Conservation (phyloP, 768 basidiomycete species). For the Panellus pusillus region DNA sequence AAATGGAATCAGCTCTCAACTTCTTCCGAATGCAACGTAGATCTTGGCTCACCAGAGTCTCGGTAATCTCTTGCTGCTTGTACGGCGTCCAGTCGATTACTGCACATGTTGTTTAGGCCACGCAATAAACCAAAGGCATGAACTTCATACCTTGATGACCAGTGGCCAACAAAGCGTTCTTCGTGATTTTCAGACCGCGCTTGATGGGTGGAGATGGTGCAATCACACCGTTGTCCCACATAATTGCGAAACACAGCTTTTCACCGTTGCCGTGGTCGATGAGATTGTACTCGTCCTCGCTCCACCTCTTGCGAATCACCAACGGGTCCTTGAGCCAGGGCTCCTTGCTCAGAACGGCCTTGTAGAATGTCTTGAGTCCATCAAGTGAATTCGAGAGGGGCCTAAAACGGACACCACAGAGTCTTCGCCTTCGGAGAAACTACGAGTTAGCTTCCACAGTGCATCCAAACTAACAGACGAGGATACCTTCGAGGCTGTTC, state of each 20-base stretch:
- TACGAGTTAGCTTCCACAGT: not conserved
- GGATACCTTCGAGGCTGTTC: not conserved
- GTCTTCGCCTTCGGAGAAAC: constrained; percentile 67
- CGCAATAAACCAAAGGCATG: not conserved
- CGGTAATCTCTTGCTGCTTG: constrained; percentile 49
- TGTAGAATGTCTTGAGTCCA: constrained; percentile 67
- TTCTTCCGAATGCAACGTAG: not conserved
- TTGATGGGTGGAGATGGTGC: constrained; percentile 64
- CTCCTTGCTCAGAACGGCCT: constrained; percentile 55
- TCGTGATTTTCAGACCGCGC: constrained; percentile 57
- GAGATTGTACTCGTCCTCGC: constrained; percentile 58
- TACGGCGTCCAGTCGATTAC: constrained; percentile 71
- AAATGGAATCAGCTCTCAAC: not conserved
- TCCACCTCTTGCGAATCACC: constrained; percentile 59
- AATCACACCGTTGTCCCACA: constrained; percentile 66
- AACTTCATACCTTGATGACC: constrained; percentile 59
- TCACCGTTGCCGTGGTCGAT: constrained; percentile 54
- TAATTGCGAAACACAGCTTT: constrained; percentile 54
- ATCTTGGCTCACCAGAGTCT: constrained; percentile 37
- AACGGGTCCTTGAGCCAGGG: constrained; percentile 72
- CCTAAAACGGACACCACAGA: constrained; percentile 72
- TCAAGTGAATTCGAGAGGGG: constrained; percentile 55
- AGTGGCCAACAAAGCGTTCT: constrained; percentile 54
- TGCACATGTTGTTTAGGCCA: constrained; percentile 23
- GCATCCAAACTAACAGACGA: not conserved